Evolutionary conservation across 306 rosid genomes (phyloP).

Genomic region (Trifolium pratense): DNA sequence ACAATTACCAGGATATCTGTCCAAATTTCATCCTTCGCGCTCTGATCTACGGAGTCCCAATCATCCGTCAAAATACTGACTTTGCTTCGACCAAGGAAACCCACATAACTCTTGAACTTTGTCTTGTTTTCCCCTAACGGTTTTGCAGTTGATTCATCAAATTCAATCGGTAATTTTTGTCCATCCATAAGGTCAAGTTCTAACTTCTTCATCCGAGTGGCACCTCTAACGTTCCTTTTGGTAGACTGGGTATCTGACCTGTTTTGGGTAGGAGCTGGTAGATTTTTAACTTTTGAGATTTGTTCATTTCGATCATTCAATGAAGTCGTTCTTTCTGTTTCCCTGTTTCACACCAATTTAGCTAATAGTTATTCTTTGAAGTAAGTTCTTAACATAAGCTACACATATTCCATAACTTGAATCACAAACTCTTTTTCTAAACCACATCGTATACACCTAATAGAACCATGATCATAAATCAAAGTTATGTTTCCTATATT

Average conservation of each 20-base stretch:
- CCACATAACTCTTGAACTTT: conserved; percentile 13
- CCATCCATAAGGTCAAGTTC: background rate
- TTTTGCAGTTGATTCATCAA: conserved; percentile 1
- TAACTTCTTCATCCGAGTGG: background rate
- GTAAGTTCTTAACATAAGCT: background rate
- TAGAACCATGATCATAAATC: background rate
- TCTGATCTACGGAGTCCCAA: conserved; percentile 11
- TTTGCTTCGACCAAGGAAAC: conserved; percentile 17
- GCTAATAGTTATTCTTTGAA: background rate
- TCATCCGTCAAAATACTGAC: conserved; percentile 9
- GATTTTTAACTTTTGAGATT: background rate
- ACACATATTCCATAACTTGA: background rate
- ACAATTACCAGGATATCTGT: background rate
- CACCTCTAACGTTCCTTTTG: conserved; percentile 3
- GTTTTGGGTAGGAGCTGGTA: background rate
- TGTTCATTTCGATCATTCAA: background rate
- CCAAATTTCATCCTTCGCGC: conserved; percentile 5
- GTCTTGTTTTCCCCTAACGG: conserved; percentile 1
- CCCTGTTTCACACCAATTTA: background rate
- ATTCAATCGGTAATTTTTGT: conserved; percentile 5
- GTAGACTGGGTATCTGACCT: background rate
- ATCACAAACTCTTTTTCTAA: background rate
- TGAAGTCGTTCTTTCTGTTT: background rate
- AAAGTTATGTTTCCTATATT: background rate
- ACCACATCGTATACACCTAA: background rate